Percentiles rank a stretch among this genome's conserved stretches.
Evolutionary conservation across 169 alveolate species (phyloP).

Genomic region (Plasmodium blacklocki): DNA sequence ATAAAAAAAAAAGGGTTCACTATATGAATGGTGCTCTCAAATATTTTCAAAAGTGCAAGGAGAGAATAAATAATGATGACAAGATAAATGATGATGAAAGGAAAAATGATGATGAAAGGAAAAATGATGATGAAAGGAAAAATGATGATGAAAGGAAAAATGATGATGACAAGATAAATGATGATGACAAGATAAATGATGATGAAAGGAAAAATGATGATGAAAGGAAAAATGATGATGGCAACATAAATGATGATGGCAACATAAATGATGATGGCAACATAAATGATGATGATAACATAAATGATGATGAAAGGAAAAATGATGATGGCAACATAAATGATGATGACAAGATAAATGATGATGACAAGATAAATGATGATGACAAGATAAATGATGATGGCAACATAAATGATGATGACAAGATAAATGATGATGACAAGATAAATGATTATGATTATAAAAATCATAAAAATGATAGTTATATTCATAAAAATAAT

Average conservation of each 20-base stretch:
- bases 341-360: neutral
- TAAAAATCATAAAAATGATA: too few species aligned
- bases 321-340: neutral
- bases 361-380: neutral
- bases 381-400: neutral
- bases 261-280: neutral
- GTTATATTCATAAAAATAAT: too few species aligned
- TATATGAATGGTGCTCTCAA: conserved; percentile 32
- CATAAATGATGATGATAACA: neutral
- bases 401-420: neutral
- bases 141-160: neutral
- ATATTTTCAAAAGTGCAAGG: conserved; percentile 2
- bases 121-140: neutral
- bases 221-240: neutral
- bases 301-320: neutral
- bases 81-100: neutral
- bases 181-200: too few species aligned
- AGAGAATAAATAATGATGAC: neutral
- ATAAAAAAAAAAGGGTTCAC: conserved; percentile 34
- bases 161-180: neutral
- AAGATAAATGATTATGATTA: neutral
- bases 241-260: neutral
- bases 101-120: neutral
- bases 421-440: neutral
- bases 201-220: neutral